Evolutionary conservation across 2,329 filamentous ascomycete genomes (phyloP).

Genomic region (Penicillium sp.): DNA sequence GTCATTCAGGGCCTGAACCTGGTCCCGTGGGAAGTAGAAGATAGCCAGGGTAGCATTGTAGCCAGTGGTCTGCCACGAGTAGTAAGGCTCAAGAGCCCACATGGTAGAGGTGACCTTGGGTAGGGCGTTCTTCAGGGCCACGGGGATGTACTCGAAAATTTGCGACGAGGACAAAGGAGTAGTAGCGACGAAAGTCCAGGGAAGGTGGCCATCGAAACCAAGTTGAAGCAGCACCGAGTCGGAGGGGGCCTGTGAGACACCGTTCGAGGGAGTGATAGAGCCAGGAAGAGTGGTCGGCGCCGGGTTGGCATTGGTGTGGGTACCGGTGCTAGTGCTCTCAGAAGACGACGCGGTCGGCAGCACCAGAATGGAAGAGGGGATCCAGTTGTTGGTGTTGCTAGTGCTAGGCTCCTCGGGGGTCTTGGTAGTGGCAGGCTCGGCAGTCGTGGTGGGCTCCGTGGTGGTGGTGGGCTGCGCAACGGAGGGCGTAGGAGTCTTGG

Average conservation of each 20-base stretch:
- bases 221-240: constrained; percentile 77
- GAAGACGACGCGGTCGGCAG: constrained; percentile 13
- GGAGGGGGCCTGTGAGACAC: constrained; percentile 57
- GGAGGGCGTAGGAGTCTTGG: constrained; percentile 8
- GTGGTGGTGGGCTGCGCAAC: constrained; percentile 25
- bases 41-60: constrained; percentile 82
- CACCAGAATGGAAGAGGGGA: constrained; percentile 25
- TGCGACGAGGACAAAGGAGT: constrained; percentile 75
- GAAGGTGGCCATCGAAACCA: constrained; percentile 77
- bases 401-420: constrained; percentile 32
- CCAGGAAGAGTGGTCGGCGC: constrained; percentile 68
- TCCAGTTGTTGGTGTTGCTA: constrained; percentile 25
- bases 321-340: constrained; percentile 10
- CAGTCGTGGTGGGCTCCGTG: constrained; percentile 43
- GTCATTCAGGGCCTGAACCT: constrained; percentile 67
- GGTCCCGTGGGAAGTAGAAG: constrained; percentile 71
- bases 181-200: constrained; percentile 78
- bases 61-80: constrained; percentile 66
- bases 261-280: constrained; percentile 70
- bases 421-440: constrained; percentile 17
- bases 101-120: constrained; percentile 60
- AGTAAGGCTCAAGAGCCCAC: constrained; percentile 71
- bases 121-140: constrained; percentile 69
- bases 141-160: constrained; percentile 77
- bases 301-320: constrained; percentile 44